Base-by-base conservation (phyloP, 2,329 filamentous ascomycete genomes). In the Trichoderma pleuroti region DNA sequence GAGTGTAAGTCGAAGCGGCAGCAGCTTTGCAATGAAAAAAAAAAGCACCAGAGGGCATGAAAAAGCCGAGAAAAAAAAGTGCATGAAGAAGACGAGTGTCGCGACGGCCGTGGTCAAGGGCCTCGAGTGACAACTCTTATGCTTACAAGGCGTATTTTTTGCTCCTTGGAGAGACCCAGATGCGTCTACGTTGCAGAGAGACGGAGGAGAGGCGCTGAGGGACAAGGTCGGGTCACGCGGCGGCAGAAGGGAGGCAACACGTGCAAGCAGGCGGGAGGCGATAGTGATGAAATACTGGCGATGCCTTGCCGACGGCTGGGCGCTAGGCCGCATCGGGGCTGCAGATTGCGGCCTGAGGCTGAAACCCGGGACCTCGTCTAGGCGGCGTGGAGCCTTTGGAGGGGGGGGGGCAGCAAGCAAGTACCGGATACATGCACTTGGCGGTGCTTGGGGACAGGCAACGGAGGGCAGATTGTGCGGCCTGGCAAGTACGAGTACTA, bases 191-290 rank as follows among this genome's bases (percentile, higher is more conserved):
- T 49, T 63, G 65, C 59, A 36, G 63, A 49, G 56, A 54, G 70
- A 65, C 34, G 56, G 36, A 61, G 62, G 49, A 67, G 61, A 67
- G 69, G 68, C 75, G 71, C 71, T 70, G 69, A 39, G 68, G 56
- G 68, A 61, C 68, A 49, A 68, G 71, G 71, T 70, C 71, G 70
- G 73, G 80, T 82, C 81, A 82, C 80, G 80, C 79, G 80, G 80
- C 76, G 74, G 76, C 75, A 74, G 75, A 79, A 77, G 75, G 77
- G 75, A 75, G 76, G 76, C 76, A 81, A 80, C 80, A 82, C 80
- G 80, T 82, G 80, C 79, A 80, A 78, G 72, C 76, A 76, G 78
- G 78, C 78, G 78, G 77, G 77, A 60, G 66, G 42, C 49, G 39
- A 59, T 56, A 57, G 49, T 21, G 52, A 66, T 66, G 49, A 66